Evolutionary conservation across 1,284 basidiomycete species (phyloP).

Genomic region (Fistulina hepatica): DNA sequence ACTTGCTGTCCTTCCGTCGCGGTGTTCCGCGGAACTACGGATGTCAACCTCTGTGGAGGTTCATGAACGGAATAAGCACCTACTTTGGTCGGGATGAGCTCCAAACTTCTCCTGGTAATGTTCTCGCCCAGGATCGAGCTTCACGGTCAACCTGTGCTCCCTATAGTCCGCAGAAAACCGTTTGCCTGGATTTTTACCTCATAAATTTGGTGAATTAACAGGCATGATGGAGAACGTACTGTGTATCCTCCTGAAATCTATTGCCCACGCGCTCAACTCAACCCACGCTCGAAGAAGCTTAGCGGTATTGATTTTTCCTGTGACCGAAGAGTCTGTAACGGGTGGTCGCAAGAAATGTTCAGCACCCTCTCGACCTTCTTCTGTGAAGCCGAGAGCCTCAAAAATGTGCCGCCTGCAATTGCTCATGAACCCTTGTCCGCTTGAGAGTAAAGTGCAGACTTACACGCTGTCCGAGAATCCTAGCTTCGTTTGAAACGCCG

Average conservation of each 20-base stretch:
- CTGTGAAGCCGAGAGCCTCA: conserved; percentile 44
- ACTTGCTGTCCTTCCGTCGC: conserved; percentile 25
- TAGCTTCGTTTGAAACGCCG: conserved; percentile 49
- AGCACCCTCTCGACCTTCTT: conserved; percentile 29
- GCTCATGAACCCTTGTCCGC: conserved; percentile 7
- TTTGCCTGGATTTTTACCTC: too few relatives aligned
- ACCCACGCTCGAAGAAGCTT: conserved; percentile 68
- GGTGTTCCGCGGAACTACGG: conserved; percentile 41
- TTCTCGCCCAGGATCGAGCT: conserved; percentile 49
- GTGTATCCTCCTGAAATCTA: conserved; percentile 41
- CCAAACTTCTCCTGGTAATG: conserved; percentile 61
- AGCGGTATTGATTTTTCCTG: conserved; percentile 40
- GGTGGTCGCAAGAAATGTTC: conserved; percentile 45
- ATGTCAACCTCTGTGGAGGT: conserved; percentile 8
- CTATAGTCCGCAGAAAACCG: conserved; percentile 18
- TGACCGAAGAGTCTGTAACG: conserved; percentile 33
- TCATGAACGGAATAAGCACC: conserved; percentile 16
- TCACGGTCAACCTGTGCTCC: conserved; percentile 34
- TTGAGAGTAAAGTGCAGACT: conserved; percentile 20
- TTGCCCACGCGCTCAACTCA: conserved; percentile 55
- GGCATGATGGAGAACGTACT: conserved; percentile 25
- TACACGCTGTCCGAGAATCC: conserved; percentile 57
- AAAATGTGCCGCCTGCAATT: conserved; percentile 41
- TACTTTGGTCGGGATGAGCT: conserved; percentile 66
- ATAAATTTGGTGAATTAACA: too few relatives aligned